Conservation (phyloP, 345 rosid species). For the Moricandia moricandioides region DNA sequence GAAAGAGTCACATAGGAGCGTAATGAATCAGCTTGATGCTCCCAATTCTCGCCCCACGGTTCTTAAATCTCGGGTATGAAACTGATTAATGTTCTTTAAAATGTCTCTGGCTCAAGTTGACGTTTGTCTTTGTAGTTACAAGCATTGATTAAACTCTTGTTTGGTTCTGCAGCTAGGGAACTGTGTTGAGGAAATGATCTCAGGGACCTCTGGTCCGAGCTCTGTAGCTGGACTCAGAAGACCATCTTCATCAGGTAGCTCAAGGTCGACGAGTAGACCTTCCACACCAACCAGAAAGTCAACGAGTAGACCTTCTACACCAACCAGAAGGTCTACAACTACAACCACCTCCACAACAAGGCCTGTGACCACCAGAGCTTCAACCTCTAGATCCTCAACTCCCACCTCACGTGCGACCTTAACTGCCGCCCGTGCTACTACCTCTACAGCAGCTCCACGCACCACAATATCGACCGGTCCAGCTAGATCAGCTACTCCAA, state of each 20-base stretch:
- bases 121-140: slow-evolving; percentile 1
- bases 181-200: slow-evolving; percentile 43
- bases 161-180: slow-evolving; percentile 50
- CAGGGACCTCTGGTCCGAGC: slow-evolving; percentile 38
- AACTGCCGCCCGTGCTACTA: slow-evolving; percentile 40
- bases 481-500: slow-evolving; percentile 38
- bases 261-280: slow-evolving; percentile 46
- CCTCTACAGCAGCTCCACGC: slow-evolving; percentile 2
- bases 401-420: slow-evolving; percentile 63
- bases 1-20: slow-evolving; percentile 52
- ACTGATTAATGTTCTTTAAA: background rate
- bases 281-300: slow-evolving; percentile 53
- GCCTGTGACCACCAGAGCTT: slow-evolving; percentile 50
- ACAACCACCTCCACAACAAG: slow-evolving; percentile 30
- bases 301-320: slow-evolving; percentile 53
- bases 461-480: slow-evolving; percentile 28
- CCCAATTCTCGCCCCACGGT: slow-evolving; percentile 49
- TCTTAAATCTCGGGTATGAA: slow-evolving; percentile 61
- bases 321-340: slow-evolving; percentile 52
- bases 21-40: slow-evolving; percentile 48
- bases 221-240: slow-evolving; percentile 39
- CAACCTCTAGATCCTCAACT: slow-evolving; percentile 59
- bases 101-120: slow-evolving; percentile 10
- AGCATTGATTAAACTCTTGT: background rate
- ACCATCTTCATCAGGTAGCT: slow-evolving; percentile 65